Percentiles rank a stretch among this genome's conserved stretches.
phyloP scores from a whole-genome alignment of 805 yeast genomes.

The Blastobotrys attinorum region DNA sequence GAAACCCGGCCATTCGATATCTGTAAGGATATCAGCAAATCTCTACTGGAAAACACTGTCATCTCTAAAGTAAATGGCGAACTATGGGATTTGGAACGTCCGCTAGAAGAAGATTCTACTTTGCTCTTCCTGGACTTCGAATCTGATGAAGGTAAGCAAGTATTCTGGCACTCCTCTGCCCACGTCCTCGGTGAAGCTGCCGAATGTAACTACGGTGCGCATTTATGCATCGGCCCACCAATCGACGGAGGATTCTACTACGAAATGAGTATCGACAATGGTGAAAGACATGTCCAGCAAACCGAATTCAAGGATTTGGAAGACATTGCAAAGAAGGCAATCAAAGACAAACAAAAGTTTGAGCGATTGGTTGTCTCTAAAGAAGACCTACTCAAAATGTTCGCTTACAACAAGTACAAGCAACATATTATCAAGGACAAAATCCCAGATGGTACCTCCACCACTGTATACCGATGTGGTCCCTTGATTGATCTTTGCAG shows the following conservation, averaged over 20 bases:
- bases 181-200: slow-evolving; percentile 97
- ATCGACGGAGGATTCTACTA: slow-evolving; percentile 96
- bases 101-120: slow-evolving; percentile 61
- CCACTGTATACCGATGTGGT: slow-evolving; percentile 98
- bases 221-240: slow-evolving; percentile 91
- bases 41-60: slow-evolving; percentile 82
- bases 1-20: slow-evolving; percentile 86
- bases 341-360: slow-evolving; percentile 91
- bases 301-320: slow-evolving; percentile 80
- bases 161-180: slow-evolving; percentile 98
- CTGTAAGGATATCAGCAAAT: slow-evolving; percentile 76
- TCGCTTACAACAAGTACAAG: slow-evolving; percentile 92
- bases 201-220: slow-evolving; percentile 94
- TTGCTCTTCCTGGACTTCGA: slow-evolving; percentile 87
- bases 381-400: slow-evolving; percentile 88
- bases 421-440: slow-evolving; percentile 77
- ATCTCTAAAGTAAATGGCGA: slow-evolving; percentile 85
- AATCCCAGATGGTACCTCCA: slow-evolving; percentile 90
- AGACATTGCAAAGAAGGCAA: slow-evolving; percentile 77
- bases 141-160: slow-evolving; percentile 87
- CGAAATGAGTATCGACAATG: slow-evolving; percentile 81
- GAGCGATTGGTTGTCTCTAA: slow-evolving; percentile 89
- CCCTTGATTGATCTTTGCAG: slow-evolving; percentile 93
- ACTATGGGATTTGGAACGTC: slow-evolving; percentile 94
- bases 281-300: slow-evolving; percentile 68